Evolutionary conservation across 2,329 filamentous ascomycete genomes (phyloP).

Genomic region (Fusarium marasasianum): DNA sequence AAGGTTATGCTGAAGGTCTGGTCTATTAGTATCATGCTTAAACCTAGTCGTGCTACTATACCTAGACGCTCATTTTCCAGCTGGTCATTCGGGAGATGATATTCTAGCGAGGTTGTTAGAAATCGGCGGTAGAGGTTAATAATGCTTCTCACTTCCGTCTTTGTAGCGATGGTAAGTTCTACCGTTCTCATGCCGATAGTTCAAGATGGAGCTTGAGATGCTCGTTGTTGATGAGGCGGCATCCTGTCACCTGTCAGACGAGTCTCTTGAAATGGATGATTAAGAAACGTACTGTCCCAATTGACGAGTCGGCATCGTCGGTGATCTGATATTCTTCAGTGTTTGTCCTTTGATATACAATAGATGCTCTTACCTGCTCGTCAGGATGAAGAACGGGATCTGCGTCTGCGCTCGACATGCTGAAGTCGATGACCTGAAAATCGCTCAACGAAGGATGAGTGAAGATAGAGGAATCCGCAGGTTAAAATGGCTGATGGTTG

Average conservation of each 20-base stretch:
- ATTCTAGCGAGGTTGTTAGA: neutral
- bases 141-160: constrained; percentile 8
- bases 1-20: neutral
- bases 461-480: neutral
- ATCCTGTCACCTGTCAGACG: neutral
- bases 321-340: neutral
- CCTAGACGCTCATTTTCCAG: neutral
- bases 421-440: neutral
- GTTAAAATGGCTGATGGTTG: neutral
- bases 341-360: too few relatives aligned
- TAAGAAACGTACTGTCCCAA: neutral
- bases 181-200: constrained; percentile 4
- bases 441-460: too few relatives aligned
- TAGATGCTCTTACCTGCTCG: neutral
- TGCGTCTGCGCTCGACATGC: neutral
- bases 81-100: neutral
- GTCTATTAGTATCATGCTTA: accelerated
- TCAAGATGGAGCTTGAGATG: neutral
- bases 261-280: accelerated
- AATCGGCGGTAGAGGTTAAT: accelerated
- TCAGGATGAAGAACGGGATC: neutral
- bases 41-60: accelerated
- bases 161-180: constrained; percentile 12
- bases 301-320: neutral
- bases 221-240: neutral